Conservation (phyloP, 2,329 filamentous ascomycete species). For the Eutypella sp. region DNA sequence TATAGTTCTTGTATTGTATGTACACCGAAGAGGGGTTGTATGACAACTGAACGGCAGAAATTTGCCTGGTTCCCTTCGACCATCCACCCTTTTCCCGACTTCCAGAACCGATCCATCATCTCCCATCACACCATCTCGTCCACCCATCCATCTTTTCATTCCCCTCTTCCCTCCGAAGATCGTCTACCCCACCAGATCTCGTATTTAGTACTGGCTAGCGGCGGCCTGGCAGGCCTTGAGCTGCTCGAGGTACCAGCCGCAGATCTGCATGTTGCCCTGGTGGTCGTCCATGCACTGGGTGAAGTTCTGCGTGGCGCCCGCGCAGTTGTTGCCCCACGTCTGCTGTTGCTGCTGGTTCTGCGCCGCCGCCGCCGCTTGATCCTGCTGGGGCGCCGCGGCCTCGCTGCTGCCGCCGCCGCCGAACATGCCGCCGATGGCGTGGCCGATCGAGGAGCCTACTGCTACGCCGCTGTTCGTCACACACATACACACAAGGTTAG, state of each 20-base stretch:
- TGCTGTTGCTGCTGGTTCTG: constrained; percentile 45
- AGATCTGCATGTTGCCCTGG: constrained; percentile 88
- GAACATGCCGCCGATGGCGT: constrained; percentile 89
- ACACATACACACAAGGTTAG: constrained; percentile 17
- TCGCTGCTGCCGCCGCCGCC: constrained; percentile 62
- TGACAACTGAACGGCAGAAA: no score
- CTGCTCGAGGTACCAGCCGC: constrained; percentile 97
- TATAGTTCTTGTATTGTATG: neutral
- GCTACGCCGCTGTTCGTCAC: constrained; percentile 73
- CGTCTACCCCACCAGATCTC: no score
- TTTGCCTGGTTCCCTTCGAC: neutral
- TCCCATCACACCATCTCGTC: constrained; percentile 1
- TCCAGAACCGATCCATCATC: neutral
- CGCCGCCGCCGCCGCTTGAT: constrained; percentile 49
- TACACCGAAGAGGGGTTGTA: neutral
- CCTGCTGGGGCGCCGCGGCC: constrained; percentile 43
- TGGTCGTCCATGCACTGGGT: constrained; percentile 96
- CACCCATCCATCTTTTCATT: constrained; percentile 1
- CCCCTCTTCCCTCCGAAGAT: no score
- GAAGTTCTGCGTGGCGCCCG: constrained; percentile 76
- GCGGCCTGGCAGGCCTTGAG: constrained; percentile 84
- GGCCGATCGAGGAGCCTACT: constrained; percentile 90
- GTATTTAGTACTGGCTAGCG: constrained; percentile 61
- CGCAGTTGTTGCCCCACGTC: constrained; percentile 64
- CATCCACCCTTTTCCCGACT: neutral